Conservation (phyloP, 1,139 yeast species). For the Magnusiomyces suaveolens region DNA sequence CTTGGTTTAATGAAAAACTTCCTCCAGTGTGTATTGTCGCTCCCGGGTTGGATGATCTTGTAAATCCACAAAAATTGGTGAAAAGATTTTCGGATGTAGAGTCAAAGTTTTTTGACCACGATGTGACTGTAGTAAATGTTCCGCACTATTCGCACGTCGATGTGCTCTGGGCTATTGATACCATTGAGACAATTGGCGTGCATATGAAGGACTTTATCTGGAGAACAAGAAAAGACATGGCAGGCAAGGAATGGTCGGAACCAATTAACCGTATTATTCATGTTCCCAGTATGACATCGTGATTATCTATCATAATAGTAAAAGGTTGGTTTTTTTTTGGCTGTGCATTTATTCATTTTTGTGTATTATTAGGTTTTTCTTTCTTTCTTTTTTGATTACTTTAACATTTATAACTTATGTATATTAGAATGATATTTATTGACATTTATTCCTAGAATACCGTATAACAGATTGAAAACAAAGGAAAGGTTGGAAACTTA, state of each 20-base stretch:
- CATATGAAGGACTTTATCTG: constrained; percentile 33
- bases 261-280: background rate
- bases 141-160: constrained; percentile 74
- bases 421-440: no score
- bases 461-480: no score
- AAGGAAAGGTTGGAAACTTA: no score
- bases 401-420: no score
- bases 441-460: no score
- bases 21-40: constrained; percentile 54
- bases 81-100: constrained; percentile 36
- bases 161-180: constrained; percentile 82
- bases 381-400: no score
- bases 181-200: constrained; percentile 41
- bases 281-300: background rate
- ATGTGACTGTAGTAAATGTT: constrained; percentile 24
- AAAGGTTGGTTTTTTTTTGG: background rate
- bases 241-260: constrained; percentile 1
- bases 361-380: no score
- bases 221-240: background rate
- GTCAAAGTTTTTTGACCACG: background rate
- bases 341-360: background rate
- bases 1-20: constrained; percentile 47
- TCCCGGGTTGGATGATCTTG: constrained; percentile 57
- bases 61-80: constrained; percentile 52
- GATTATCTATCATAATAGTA: no score